Base-by-base conservation (phyloP, 2,329 filamentous ascomycete genomes). In the Fonsecaea pedrosoi region DNA sequence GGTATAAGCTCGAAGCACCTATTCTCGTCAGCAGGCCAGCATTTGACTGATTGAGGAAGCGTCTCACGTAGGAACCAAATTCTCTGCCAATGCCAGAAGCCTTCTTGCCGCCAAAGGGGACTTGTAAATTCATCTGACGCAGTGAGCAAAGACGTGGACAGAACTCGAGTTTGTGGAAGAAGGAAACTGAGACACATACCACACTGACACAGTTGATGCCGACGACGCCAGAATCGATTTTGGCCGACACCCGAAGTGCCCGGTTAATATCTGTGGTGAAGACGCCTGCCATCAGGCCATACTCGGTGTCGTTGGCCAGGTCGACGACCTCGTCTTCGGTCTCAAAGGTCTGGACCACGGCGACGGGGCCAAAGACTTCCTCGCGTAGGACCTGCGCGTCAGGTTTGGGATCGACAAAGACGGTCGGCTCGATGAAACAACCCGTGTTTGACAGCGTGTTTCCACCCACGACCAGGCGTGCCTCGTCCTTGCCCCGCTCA, bases 341-440 rank as follows among this genome's bases (percentile, higher is more conserved):
- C 10, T 75, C 69, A 58, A 81, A 81, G 4, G 73, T 73, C 25
- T 75, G 64, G 18, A 81, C 76, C 1, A 78, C 75, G 1, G 77
- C 77, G 0, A 81, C 75, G 0, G 79, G 78, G 0, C 80, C 80
- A 57, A 82, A 82, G 25, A 81, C 74, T 67, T 81, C 79, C 62
- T 81, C 78, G 1, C 84, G 83, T 78, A 84, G 86, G 32, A 55
- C 30, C 10, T 45, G 21, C 30, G 58, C n/a, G 25, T 48, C 25
- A 5, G 42, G n/a, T 18, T 48, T 21, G 5, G 48, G 25, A 30
- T 60, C 35, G 3, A 34, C 8, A 25, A 60, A 50, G 2, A 60
- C 42, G 7, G 58, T 60, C 15, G 58, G 58, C 42, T 58, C 55
- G 13, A 58, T 42, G 32, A 38, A 58, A 1, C 81, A 75, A 0